Percentiles rank a stretch among this genome's conserved stretches.
Conservation (phyloP, 73 alveolate species). For the Breviolum minutum region DNA sequence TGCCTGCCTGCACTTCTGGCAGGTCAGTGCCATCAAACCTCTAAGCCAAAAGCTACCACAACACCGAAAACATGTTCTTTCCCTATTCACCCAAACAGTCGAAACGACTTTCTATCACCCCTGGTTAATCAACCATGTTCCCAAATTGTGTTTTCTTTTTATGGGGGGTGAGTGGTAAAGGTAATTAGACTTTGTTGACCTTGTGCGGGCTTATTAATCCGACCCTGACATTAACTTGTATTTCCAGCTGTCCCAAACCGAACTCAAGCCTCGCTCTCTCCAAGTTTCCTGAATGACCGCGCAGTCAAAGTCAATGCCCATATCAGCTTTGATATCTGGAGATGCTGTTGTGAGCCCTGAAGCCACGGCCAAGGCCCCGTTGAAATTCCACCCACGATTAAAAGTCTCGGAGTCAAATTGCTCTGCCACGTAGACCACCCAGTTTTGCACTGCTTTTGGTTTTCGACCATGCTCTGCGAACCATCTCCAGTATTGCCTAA, state of each 20-base stretch:
- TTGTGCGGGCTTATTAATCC: no score
- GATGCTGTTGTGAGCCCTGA: slow-evolving; percentile 39
- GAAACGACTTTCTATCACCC: background rate
- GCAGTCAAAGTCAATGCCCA: slow-evolving; percentile 76
- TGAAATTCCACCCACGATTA: slow-evolving; percentile 93
- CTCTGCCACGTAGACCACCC: slow-evolving; percentile 45
- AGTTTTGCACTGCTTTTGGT: slow-evolving; percentile 46
- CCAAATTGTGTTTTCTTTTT: no score
- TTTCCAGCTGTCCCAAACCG: background rate
- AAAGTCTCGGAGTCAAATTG: slow-evolving; percentile 57
- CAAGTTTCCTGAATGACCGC: slow-evolving; percentile 57
- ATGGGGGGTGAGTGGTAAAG: no score
- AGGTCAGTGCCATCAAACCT: background rate
- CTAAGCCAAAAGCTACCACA: background rate
- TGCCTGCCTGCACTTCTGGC: background rate
- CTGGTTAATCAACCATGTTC: no score
- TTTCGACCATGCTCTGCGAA: slow-evolving; percentile 67
- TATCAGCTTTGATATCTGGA: background rate
- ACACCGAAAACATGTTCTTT: background rate
- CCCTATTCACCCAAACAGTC: background rate
- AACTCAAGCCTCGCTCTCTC: background rate
- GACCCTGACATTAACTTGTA: no score
- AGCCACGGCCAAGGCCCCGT: slow-evolving; percentile 66
- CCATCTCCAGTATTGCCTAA: slow-evolving; percentile 84
- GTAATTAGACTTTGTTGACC: no score